Evolutionary conservation across 768 basidiomycete genomes (phyloP).

Genomic region (Collybiopsis luxurians): DNA sequence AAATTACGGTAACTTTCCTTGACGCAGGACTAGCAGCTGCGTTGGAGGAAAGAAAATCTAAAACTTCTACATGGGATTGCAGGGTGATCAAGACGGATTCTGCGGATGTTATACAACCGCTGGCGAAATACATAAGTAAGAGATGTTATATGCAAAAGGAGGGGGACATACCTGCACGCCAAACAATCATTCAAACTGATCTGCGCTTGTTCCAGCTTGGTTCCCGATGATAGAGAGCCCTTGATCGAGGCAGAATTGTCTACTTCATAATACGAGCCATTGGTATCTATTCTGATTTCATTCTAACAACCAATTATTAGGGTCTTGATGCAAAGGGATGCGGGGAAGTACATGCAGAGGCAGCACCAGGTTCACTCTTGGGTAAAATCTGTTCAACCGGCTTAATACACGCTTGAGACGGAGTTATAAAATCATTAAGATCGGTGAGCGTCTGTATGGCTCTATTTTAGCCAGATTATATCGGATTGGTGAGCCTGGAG

Average conservation of each 20-base stretch:
- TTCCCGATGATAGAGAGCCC: conserved; percentile 21
- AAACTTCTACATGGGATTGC: conserved; percentile 92
- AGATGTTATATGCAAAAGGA: too few relatives aligned
- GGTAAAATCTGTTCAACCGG: conserved; percentile 58
- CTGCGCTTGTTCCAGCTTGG: conserved; percentile 88
- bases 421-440: conserved; percentile 95
- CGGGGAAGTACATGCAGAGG: conserved; percentile 27
- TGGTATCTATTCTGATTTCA: conserved; percentile 85
- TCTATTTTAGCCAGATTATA: not conserved
- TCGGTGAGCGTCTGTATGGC: conserved; percentile 77
- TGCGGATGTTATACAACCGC: conserved; percentile 98
- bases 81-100: conserved; percentile 96
- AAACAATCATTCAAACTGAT: conserved; percentile 97
- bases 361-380: conserved; percentile 33
- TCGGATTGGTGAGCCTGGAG: not conserved
- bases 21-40: conserved; percentile 30
- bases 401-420: conserved; percentile 96
- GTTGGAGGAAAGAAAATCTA: conserved; percentile 69
- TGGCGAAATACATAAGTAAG: conserved; percentile 34
- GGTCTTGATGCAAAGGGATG: not conserved
- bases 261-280: conserved; percentile 88
- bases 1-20: conserved; percentile 66
- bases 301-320: conserved; percentile 50
- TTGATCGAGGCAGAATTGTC: conserved; percentile 12
- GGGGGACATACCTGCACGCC: conserved; percentile 95